A percentile compares a stretch with the other conserved stretches of the same genome.
These are phyloP conservation scores for Cerrena zonata DNA, from an alignment of 1,284 basidiomycete genomes.

Conservation along the genomic window DNA sequence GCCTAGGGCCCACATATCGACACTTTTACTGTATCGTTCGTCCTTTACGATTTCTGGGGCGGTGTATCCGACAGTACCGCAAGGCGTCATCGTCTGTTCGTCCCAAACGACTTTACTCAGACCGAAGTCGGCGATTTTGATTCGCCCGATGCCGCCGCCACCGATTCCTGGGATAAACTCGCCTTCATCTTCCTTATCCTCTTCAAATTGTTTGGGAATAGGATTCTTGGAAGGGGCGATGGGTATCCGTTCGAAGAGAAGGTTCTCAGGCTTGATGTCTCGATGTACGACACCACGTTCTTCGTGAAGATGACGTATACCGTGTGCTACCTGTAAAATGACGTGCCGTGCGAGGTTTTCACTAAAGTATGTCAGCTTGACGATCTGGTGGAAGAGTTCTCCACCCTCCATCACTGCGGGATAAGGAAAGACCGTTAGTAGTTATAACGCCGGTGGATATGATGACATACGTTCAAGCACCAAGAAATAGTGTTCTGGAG, in stretches of 20 bases:
- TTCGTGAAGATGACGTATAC: conserved; percentile 94
- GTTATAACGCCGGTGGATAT: conserved; percentile 3
- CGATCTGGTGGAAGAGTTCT: conserved; percentile 98
- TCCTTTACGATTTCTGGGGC: conserved; percentile 99
- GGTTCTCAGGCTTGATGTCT: conserved; percentile 98
- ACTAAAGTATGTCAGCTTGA: conserved; percentile 98
- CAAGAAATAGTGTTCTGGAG: conserved; percentile 89
- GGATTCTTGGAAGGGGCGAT: conserved; percentile 82
- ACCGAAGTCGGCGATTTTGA: conserved; percentile 99
- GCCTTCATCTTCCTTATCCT: conserved; percentile 98
- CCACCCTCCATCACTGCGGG: conserved; percentile 87
- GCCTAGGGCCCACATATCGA: conserved; percentile 99
- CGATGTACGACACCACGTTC: conserved; percentile 97
- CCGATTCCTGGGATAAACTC: conserved; percentile 89
- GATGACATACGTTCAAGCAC: conserved; percentile 74
- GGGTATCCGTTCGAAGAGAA: conserved; percentile 91
- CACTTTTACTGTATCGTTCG: conserved; percentile 95
- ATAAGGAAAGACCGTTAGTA: neutral
- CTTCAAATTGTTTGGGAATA: conserved; percentile 84
- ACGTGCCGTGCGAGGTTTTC: conserved; percentile 93
- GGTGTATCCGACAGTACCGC: conserved; percentile 98
- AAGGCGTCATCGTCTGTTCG: conserved; percentile 98
- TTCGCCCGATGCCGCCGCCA: conserved; percentile 93
- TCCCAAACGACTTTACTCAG: conserved; percentile 98
- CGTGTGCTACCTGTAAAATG: conserved; percentile 93